Evolutionary conservation across 257 asterid species (phyloP), one percentile per base, ranked within the genome.

Genomic region (Primulina tabacum): DNA sequence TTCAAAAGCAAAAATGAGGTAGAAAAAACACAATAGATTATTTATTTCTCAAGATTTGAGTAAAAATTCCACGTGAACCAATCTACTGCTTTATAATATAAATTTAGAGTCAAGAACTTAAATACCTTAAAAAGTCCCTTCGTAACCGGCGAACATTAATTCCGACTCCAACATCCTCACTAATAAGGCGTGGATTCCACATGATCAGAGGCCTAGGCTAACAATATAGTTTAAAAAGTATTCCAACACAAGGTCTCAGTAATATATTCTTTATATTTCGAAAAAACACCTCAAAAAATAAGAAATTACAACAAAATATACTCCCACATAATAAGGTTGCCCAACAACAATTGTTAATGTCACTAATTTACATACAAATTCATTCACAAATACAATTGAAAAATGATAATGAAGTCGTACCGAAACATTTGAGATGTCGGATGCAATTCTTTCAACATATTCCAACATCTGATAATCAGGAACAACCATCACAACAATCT

Each of bases 151-250:
- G 92, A 62, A 88, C 97, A 71, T 88, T 92, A 79, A 90, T 85
- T 57, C 98, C 97, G 34, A 92, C 93, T 77, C 98, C 98, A 47
- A 92, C 98, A 70, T 90, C 98, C 82, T 89, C 96, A 74, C 98
- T 92, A 65, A 92, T 60, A 80, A 92, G 96, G 78, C 92, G 92
- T 1, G 98, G 98, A 73, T 92, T 92, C 98, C 98, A 92, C 98
- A 92, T 92, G 89, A 92, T 83, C 75, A 92, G 97, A 81, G 98
- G 96, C 87, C 96, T 92, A 84, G 97, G 97, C 98, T 92, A 87
- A 81, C 78, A 82, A 72, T 67, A 76, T 50, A 67, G 74, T 66
- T 68, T 63, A 67, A 75, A 71, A 73, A 83, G 71, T 65, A 75
- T 72, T 60, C 66, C 80, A 75, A 72, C 60, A 70, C 55, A 67